phyloP scores from a whole-genome alignment of 805 yeast genomes.

The Tetrapisispora fleetii region DNA sequence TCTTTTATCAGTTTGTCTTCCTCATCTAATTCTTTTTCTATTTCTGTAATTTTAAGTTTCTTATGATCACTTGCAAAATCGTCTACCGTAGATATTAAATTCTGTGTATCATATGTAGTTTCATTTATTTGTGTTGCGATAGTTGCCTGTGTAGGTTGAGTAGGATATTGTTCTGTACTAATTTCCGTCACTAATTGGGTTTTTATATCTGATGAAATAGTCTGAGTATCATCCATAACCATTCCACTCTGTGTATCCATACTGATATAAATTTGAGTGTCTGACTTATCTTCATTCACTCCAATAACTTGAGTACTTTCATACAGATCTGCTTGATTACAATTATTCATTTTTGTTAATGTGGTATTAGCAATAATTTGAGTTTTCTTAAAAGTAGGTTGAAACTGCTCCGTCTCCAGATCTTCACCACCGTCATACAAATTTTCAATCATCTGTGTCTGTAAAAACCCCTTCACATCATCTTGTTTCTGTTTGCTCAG shows the following conservation, averaged over 20 bases:
- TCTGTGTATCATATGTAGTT: not conserved
- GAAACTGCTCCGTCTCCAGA: conserved; percentile 5
- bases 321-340: not conserved
- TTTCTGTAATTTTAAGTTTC: conserved; percentile 10
- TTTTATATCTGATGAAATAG: not conserved
- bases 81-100: not conserved
- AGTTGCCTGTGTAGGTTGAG: not conserved
- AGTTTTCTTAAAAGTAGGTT: not conserved
- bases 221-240: not conserved
- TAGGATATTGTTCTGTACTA: not conserved
- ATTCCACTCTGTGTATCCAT: not conserved
- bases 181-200: not conserved
- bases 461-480: not conserved
- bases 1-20: conserved; percentile 2
- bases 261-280: not conserved
- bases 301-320: conserved; percentile 1
- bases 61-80: not conserved
- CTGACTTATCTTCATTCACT: not conserved
- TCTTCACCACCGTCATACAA: conserved; percentile 22
- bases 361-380: not conserved
- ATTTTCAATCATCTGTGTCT: conserved; percentile 11
- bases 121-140: not conserved
- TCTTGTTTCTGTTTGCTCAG: not conserved
- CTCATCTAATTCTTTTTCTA: conserved; percentile 10
- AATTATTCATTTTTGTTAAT: not conserved